Evolutionary conservation across 2,329 filamentous ascomycete species (phyloP), one percentile per base, ranked within the genome.

Genomic region (Macrophomina phaseolina): DNA sequence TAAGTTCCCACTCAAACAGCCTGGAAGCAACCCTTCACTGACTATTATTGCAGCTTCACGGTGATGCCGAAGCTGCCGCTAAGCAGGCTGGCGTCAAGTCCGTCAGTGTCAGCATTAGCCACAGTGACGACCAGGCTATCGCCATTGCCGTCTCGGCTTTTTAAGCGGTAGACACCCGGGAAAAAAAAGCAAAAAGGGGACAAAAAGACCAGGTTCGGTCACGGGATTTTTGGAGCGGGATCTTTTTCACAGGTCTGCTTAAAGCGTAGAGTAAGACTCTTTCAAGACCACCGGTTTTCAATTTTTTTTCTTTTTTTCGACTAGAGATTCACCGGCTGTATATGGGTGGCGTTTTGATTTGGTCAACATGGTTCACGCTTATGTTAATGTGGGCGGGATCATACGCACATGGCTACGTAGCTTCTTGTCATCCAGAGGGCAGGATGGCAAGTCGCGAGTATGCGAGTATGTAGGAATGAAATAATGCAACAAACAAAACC

Each of bases 91-190:
- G 94, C 69, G 89, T 98, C 51, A 97, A 94, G 84, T 89, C 89
- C 65, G 90, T 98, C 70, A 94, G 86, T 71, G 91, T 99, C 72
- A 97, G 93, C 76, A 97, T 99, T 76, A 97, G 94, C 73, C 96
- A 99, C 81, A 95, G 91, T 46, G 94, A 98, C 73, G 90, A 86
- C 67, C 95, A 99, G 81, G 94, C 95, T 68, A 94, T 98, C 75
- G 94, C 95, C 53, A 92, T 99, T 74, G 95, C 96, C 1, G 91
- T 97, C 68, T 90, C 93, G 65, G 90, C 88, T 66, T 91, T 95
- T 75, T 93, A 87, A 60, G 66, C 11, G 60, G 32, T 55, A 51
- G 48, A 46, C 45, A 23, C 14, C 18, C 1, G 9, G 34, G 16
- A 60, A 34, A 3, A 34, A 18, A 38, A 23, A 48, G 16, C 36